These are phyloP conservation scores for Citrus trifoliata DNA, from an alignment of 345 rosid species.

Conservation along the genomic window DNA sequence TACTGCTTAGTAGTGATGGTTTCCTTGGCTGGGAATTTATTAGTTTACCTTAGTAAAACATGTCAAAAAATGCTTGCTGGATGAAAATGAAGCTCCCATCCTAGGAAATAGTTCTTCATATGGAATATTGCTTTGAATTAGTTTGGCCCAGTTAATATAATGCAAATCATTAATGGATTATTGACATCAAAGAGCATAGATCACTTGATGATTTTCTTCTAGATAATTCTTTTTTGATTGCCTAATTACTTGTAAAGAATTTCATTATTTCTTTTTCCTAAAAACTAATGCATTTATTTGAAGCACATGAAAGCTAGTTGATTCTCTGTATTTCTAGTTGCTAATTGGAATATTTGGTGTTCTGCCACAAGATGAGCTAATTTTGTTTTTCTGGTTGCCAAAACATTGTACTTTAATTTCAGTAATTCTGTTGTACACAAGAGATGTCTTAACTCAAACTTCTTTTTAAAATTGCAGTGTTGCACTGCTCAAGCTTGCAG, in stretches of 20 bases:
- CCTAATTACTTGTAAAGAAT: background rate
- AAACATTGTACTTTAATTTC: background rate
- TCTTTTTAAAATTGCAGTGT: slow-evolving; percentile 52
- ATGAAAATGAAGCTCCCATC: background rate
- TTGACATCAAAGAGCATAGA: background rate
- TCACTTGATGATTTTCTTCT: background rate
- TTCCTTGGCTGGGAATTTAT: background rate
- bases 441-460: slow-evolving; percentile 7
- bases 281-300: background rate
- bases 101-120: background rate
- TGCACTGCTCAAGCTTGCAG: slow-evolving; percentile 76
- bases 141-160: background rate
- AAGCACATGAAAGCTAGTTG: background rate
- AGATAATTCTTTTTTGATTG: background rate
- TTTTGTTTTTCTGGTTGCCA: background rate
- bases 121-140: background rate
- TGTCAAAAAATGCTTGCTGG: background rate
- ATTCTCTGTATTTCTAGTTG: background rate
- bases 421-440: background rate
- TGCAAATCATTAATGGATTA: background rate
- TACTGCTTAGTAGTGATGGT: background rate
- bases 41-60: background rate
- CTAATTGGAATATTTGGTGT: background rate
- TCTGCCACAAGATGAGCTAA: background rate
- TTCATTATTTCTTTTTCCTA: background rate